A percentile compares a stretch with the other conserved stretches of the same genome.
Evolutionary conservation across 352 stramenopile species (phyloP).

Genomic region (Globisporangium megalacanthum): DNA sequence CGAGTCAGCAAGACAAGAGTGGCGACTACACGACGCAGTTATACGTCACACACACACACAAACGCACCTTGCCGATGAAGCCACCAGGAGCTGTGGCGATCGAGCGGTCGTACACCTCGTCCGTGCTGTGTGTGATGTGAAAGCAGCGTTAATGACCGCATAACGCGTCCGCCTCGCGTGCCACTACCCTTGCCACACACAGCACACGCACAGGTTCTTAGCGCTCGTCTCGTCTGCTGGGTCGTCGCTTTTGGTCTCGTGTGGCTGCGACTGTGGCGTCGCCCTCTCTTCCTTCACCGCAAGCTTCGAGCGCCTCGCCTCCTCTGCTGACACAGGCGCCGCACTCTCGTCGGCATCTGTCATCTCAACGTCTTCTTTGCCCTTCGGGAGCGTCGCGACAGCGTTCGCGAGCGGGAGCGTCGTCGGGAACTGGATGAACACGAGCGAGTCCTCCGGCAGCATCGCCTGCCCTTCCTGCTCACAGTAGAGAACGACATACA

Average conservation of each 20-base stretch:
- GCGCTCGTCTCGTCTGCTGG: slow-evolving; percentile 1
- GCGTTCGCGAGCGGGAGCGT: slow-evolving; percentile 68
- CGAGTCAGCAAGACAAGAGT: neutral
- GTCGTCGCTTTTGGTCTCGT: slow-evolving; percentile 9
- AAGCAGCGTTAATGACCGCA: neutral
- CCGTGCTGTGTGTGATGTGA: slow-evolving; percentile 22
- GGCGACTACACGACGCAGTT: no score
- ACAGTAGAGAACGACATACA: neutral
- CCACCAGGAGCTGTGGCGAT: slow-evolving; percentile 63
- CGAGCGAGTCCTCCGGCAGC: slow-evolving; percentile 57
- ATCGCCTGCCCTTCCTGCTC: slow-evolving; percentile 39
- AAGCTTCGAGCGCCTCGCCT: slow-evolving; percentile 9
- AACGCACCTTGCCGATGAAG: slow-evolving; percentile 75
- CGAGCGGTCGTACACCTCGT: slow-evolving; percentile 66
- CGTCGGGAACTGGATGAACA: slow-evolving; percentile 83
- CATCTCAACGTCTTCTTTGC: slow-evolving; percentile 29
- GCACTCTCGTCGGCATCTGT: slow-evolving; percentile 16
- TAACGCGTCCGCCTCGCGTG: no score
- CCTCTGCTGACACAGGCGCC: neutral
- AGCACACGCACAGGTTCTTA: neutral
- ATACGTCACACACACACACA: neutral
- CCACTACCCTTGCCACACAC: neutral
- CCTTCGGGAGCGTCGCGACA: slow-evolving; percentile 22
- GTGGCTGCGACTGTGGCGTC: neutral
- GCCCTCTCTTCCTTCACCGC: slow-evolving; percentile 9